Percentiles rank a stretch among this genome's conserved stretches.
Conservation (phyloP, 2,329 filamentous ascomycete species). For the Metarhizium guizhouense region DNA sequence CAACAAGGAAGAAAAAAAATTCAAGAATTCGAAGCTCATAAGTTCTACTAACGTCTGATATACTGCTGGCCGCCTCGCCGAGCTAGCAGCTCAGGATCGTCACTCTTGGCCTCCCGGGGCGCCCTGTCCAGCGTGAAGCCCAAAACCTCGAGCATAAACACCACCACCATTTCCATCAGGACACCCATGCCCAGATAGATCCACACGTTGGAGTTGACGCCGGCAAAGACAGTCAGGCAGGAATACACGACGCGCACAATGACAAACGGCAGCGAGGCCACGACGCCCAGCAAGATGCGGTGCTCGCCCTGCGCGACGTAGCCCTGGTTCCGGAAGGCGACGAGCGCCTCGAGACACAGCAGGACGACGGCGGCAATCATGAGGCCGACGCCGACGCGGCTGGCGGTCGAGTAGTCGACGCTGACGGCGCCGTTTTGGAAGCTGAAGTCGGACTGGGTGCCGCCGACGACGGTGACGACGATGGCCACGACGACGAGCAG, state of each 20-base stretch:
- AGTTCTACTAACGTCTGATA: neutral
- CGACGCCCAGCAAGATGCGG: constrained; percentile 38
- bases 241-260: constrained; percentile 23
- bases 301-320: constrained; percentile 41
- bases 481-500: constrained; percentile 32
- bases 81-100: neutral
- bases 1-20: neutral
- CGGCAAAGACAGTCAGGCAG: constrained; percentile 18
- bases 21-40: too few species aligned
- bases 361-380: constrained; percentile 30
- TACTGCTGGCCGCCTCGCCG: neutral
- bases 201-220: constrained; percentile 18
- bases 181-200: constrained; percentile 22
- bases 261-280: constrained; percentile 24
- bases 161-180: constrained; percentile 25
- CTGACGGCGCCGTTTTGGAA: constrained; percentile 12
- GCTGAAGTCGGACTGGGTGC: constrained; percentile 17
- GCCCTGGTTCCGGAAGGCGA: constrained; percentile 30
- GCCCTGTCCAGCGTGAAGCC: constrained; percentile 21
- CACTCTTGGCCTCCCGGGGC: constrained; percentile 7
- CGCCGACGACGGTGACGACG: constrained; percentile 24
- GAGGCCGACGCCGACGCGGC: constrained; percentile 18
- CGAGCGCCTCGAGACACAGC: constrained; percentile 27
- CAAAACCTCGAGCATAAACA: constrained; percentile 19
- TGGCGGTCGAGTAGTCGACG: constrained; percentile 18